A percentile compares a stretch with the other conserved stretches of the same genome.
These are phyloP conservation scores for Crithidia thermophila DNA, from an alignment of 208 protist genomes.

Conservation along the genomic window DNA sequence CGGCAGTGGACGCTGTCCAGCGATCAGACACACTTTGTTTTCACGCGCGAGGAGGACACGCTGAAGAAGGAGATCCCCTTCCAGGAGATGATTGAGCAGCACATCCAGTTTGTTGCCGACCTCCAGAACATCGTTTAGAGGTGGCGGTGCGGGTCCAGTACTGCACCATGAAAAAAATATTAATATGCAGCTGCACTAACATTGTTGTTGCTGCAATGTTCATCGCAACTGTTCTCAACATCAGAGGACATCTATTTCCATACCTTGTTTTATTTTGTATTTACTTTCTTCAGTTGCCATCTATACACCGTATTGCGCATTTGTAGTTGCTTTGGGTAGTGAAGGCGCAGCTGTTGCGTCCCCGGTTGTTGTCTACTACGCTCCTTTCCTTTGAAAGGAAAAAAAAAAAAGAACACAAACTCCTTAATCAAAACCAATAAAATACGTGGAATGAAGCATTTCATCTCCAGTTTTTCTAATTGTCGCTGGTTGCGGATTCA, in stretches of 20 bases:
- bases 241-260: background rate
- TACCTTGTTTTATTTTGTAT: background rate
- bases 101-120: conserved; percentile 79
- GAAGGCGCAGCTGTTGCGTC: too few species aligned
- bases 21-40: conserved; percentile 64
- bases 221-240: too few species aligned
- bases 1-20: conserved; percentile 66
- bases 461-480: too few species aligned
- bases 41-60: conserved; percentile 75
- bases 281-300: background rate
- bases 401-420: background rate
- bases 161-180: too few species aligned
- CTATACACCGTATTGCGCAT: too few species aligned
- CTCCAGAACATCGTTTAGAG: conserved; percentile 85
- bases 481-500: too few species aligned
- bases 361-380: too few species aligned
- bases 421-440: too few species aligned
- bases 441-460: too few species aligned
- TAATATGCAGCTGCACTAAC: too few species aligned
- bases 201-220: background rate
- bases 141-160: background rate
- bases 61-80: conserved; percentile 83
- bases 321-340: too few species aligned
- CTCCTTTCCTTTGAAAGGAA: background rate
- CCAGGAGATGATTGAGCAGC: conserved; percentile 75